Conservation (phyloP, 2,329 filamentous ascomycete genomes). For the Xylariaceae sp. region DNA sequence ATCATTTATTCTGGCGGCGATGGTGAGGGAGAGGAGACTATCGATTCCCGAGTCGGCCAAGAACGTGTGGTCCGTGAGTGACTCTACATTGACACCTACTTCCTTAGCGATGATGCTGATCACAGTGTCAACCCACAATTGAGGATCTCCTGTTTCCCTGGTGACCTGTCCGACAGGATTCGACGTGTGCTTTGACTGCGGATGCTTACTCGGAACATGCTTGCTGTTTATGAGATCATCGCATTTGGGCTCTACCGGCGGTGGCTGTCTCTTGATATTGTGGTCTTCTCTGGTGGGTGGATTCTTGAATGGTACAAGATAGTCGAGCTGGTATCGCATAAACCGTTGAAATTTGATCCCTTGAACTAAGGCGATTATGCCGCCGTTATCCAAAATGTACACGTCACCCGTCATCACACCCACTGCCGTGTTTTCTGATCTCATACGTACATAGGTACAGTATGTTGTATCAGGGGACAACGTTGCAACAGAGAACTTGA, state of each 20-base stretch:
- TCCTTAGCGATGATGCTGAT: conserved; percentile 10
- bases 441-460: conserved; percentile 27
- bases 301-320: conserved; percentile 8
- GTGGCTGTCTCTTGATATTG: background rate
- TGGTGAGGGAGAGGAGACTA: conserved; percentile 4
- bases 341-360: conserved; percentile 27
- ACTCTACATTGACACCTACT: background rate
- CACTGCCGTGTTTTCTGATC: conserved; percentile 11
- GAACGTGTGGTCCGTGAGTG: conserved; percentile 4
- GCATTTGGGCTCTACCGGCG: background rate
- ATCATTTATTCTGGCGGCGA: conserved; percentile 6
- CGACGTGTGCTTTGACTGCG: too few relatives aligned
- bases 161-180: background rate
- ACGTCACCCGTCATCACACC: conserved; percentile 25
- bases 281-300: background rate
- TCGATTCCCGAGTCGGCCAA: conserved; percentile 8
- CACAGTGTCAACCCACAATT: background rate
- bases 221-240: background rate
- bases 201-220: too few relatives aligned
- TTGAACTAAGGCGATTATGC: conserved; percentile 23
- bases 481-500: conserved; percentile 17
- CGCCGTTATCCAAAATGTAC: conserved; percentile 24
- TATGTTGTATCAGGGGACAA: conserved; percentile 17
- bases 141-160: background rate
- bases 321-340: conserved; percentile 17